Conservation (phyloP, 1,284 basidiomycete genomes). For the Apiotrichum laibachii region DNA sequence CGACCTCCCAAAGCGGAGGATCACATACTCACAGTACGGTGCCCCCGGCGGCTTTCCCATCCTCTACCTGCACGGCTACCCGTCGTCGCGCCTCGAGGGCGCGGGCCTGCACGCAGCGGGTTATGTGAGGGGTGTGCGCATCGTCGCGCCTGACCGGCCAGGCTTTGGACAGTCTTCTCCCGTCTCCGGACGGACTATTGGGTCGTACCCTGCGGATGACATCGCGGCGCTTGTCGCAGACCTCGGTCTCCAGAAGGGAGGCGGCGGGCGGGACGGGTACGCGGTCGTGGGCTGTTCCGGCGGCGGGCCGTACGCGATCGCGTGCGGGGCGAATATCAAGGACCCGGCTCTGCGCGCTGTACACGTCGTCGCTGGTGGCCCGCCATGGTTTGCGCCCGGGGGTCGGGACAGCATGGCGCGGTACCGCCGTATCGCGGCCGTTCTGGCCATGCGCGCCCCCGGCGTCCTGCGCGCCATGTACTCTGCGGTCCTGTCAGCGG, state of each 20-base stretch:
- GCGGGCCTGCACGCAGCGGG: background rate
- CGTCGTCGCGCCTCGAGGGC: constrained; percentile 16
- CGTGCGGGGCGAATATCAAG: constrained; percentile 2
- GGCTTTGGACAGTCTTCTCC: constrained; percentile 14
- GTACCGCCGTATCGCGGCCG: background rate
- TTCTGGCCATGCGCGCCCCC: background rate
- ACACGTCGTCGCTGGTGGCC: constrained; percentile 13
- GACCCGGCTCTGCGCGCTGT: background rate
- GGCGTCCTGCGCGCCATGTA: too few relatives aligned
- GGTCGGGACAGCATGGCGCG: constrained; percentile 3
- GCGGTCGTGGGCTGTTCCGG: constrained; percentile 13
- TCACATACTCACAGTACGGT: constrained; percentile 3
- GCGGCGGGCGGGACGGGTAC: background rate
- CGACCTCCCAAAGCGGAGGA: too few relatives aligned
- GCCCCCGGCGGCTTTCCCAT: background rate
- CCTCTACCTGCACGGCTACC: constrained; percentile 19
- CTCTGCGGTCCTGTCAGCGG: too few relatives aligned
- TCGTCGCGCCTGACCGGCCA: constrained; percentile 19
- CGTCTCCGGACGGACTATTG: too few relatives aligned
- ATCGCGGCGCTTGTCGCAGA: constrained; percentile 8
- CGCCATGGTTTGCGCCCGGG: constrained; percentile 10
- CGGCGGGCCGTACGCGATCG: constrained; percentile 18
- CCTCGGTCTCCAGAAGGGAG: background rate
- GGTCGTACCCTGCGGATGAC: background rate
- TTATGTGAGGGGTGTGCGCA: background rate